Evolutionary conservation across 257 asterid genomes (phyloP).

Genomic region (Nicotiana tomentosiformis): DNA sequence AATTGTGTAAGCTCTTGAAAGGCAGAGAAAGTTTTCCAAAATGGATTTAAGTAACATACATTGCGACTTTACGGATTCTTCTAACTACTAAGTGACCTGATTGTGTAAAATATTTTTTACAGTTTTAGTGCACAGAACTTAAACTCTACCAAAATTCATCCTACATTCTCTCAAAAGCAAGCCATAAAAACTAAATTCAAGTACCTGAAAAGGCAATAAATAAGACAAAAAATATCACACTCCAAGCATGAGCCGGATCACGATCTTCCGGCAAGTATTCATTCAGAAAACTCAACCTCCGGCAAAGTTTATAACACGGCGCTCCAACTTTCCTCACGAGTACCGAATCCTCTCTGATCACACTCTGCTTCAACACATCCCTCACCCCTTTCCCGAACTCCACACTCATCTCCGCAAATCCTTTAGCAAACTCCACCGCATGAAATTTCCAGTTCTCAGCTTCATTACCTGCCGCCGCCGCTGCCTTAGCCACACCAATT

Average conservation of each 20-base stretch:
- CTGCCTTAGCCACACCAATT: not conserved
- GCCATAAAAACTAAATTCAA: not conserved
- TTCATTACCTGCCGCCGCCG: slow-evolving; percentile 15
- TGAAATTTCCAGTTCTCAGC: slow-evolving; percentile 60
- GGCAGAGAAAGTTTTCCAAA: not conserved
- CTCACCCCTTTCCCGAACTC: slow-evolving; percentile 90
- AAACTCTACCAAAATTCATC: no score
- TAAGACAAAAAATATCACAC: slow-evolving; percentile 51
- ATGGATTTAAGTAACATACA: no score
- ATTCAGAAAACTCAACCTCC: slow-evolving; percentile 65
- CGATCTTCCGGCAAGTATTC: slow-evolving; percentile 95
- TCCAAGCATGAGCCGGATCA: slow-evolving; percentile 86
- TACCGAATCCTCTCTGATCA: slow-evolving; percentile 75
- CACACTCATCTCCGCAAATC: slow-evolving; percentile 90
- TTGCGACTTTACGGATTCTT: no score
- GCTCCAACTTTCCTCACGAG: slow-evolving; percentile 60
- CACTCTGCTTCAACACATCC: slow-evolving; percentile 82
- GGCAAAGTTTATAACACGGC: slow-evolving; percentile 42
- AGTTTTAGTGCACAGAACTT: no score
- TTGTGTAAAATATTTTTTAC: not conserved
- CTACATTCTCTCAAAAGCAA: not conserved
- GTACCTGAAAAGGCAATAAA: slow-evolving; percentile 60
- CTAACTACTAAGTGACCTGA: not conserved
- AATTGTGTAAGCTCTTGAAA: not conserved
- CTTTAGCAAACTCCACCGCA: slow-evolving; percentile 78